Base-by-base conservation (phyloP, 495 filamentous ascomycete genomes). In the Terfezia claveryi region DNA sequence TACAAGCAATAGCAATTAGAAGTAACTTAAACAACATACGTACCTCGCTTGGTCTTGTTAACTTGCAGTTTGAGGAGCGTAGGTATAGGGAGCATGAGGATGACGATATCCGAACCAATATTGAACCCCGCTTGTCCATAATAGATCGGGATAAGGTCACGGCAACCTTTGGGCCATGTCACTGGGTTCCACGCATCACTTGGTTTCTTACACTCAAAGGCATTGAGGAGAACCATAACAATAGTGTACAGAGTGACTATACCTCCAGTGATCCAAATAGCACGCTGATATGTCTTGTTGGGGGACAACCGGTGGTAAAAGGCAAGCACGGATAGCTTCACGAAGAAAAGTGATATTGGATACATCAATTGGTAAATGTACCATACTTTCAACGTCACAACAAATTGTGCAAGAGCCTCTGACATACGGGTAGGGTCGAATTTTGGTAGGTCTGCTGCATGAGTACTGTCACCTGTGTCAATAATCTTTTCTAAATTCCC, bases 311-410 rank as follows among this genome's bases (percentile, higher is more conserved):
- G 57, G 7, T 58, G 55, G 52, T 69, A 69, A n/a, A 69, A 65
- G n/a, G 52, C 62, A 4, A 69, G 53, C 44, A 69, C 67, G 38
- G 66, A 68, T 2, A 69, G 56, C 54, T 69, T 69, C 50, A 69
- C 36, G 23, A 59, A 64, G 38, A 59, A 64, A n/a, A 65, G 52
- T 9, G 56, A 54, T 41, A 58, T 38, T 6, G 64, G 49, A 38
- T 65, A 65, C 51, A 53, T 14, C 20, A 65, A 55, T 50, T 65
- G 62, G 55, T 65, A 65, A n/a, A 56, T 52, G 49, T 62, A 65
- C 62, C 62, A 65, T 10, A 56, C 44, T 49, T 64, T 65, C 10
- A 65, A 54, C 10, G 56, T 64, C 6, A 54, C 37, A 16, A 64
- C 17, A 38, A 61, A 38, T 2, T 10, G 14, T 36, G 14, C 14